phyloP scores from a whole-genome alignment of 2,329 filamentous ascomycete species.

The Claviceps sp. region DNA sequence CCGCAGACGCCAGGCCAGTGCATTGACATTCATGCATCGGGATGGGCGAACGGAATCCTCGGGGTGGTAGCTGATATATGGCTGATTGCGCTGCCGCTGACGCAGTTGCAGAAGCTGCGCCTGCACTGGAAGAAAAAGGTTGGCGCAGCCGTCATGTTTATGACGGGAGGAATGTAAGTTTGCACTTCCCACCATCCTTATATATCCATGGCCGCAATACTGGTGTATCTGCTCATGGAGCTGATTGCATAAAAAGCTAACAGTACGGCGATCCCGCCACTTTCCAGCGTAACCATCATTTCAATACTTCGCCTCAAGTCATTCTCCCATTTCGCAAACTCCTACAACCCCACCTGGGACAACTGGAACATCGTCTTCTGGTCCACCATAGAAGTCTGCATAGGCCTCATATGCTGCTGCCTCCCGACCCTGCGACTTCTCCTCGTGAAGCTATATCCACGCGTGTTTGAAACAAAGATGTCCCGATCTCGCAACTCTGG shows the following conservation, averaged over 20 bases:
- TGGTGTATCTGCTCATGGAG: neutral
- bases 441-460: slow-evolving; percentile 5
- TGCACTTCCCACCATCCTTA: neutral
- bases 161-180: slow-evolving; percentile 22
- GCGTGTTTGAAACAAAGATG: neutral
- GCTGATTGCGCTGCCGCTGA: slow-evolving; percentile 31
- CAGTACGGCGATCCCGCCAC: neutral
- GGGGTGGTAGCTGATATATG: slow-evolving; percentile 32
- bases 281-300: slow-evolving; percentile 12
- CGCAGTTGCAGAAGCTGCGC: slow-evolving; percentile 24
- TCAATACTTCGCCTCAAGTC: slow-evolving; percentile 13
- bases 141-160: slow-evolving; percentile 28
- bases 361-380: slow-evolving; percentile 11
- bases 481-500: neutral
- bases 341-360: slow-evolving; percentile 14
- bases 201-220: neutral
- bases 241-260: neutral
- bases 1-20: slow-evolving; percentile 29
- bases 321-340: slow-evolving; percentile 11
- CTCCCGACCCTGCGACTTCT: slow-evolving; percentile 14
- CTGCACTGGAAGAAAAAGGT: slow-evolving; percentile 13
- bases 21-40: slow-evolving; percentile 28
- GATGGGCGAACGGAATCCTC: slow-evolving; percentile 32
- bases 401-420: slow-evolving; percentile 15
- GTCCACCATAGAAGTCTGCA: slow-evolving; percentile 15